Evolutionary conservation across 306 rosid species (phyloP).

Genomic region (Prunus salicina): DNA sequence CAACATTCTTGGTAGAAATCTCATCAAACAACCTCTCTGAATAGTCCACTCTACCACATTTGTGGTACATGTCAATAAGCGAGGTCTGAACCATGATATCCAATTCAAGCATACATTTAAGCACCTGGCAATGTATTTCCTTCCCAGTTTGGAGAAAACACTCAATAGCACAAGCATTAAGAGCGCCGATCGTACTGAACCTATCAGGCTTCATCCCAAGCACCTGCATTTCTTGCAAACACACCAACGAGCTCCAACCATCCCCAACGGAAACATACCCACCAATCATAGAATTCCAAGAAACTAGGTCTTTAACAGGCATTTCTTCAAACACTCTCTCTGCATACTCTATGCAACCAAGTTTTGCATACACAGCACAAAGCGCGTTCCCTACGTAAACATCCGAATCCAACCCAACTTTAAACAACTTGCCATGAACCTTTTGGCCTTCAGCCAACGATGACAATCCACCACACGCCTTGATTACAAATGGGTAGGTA

Average conservation of each 20-base stretch:
- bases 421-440: constrained; percentile 44
- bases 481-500: constrained; percentile 47
- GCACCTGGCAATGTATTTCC: constrained; percentile 45
- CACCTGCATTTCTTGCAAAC: constrained; percentile 43
- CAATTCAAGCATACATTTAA: constrained; percentile 36
- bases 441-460: constrained; percentile 28
- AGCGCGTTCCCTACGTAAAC: constrained; percentile 46
- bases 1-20: constrained; percentile 33
- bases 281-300: constrained; percentile 55
- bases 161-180: constrained; percentile 45
- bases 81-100: constrained; percentile 51
- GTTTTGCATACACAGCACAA: constrained; percentile 45
- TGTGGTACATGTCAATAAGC: constrained; percentile 51
- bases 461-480: constrained; percentile 45
- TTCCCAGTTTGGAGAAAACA: constrained; percentile 29
- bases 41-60: constrained; percentile 38
- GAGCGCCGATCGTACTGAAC: constrained; percentile 37
- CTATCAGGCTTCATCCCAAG: constrained; percentile 39
- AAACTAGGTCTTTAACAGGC: constrained; percentile 43
- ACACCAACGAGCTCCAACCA: constrained; percentile 28
- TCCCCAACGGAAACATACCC: constrained; percentile 39
- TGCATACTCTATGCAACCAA: constrained; percentile 35
- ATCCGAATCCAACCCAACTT: constrained; percentile 47
- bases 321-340: constrained; percentile 51
- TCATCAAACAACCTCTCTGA: constrained; percentile 43